phyloP scores from a whole-genome alignment of 2,329 filamentous ascomycete species.

The Pseudogymnoascus sp. region DNA sequence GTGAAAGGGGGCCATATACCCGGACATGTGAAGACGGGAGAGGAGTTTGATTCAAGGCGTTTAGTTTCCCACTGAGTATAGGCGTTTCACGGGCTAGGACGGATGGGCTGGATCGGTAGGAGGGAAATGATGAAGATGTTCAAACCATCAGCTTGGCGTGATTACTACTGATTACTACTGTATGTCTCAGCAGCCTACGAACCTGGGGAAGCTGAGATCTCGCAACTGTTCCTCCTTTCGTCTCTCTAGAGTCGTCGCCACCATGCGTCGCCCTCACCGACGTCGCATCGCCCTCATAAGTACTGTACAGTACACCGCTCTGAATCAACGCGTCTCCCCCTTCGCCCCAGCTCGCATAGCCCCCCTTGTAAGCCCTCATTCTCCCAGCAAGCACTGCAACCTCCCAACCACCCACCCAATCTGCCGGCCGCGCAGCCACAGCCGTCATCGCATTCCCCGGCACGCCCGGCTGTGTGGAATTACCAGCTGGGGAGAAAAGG shows the following conservation, averaged over 20 bases:
- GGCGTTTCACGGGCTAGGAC: neutral
- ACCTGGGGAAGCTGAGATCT: neutral
- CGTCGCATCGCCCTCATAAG: neutral
- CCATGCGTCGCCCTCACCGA: neutral
- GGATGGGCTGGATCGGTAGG: neutral
- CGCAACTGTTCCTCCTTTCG: neutral
- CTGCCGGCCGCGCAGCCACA: neutral
- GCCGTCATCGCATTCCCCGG: neutral
- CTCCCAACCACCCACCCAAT: neutral
- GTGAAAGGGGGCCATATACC: neutral
- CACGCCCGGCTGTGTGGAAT: neutral
- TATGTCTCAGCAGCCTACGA: neutral
- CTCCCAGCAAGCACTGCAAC: neutral
- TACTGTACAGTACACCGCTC: neutral
- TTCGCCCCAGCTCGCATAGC: neutral
- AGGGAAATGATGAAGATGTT: neutral
- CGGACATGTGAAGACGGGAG: neutral
- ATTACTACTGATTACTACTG: neutral
- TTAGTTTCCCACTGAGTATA: neutral
- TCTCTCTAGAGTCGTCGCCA: neutral
- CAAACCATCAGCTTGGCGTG: neutral
- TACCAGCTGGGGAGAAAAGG: neutral
- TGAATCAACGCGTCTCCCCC: neutral
- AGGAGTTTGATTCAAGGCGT: constrained; percentile 4
- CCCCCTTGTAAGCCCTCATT: neutral